Conservation (phyloP, 2,329 filamentous ascomycete species). For the Verticillium tricorpus region DNA sequence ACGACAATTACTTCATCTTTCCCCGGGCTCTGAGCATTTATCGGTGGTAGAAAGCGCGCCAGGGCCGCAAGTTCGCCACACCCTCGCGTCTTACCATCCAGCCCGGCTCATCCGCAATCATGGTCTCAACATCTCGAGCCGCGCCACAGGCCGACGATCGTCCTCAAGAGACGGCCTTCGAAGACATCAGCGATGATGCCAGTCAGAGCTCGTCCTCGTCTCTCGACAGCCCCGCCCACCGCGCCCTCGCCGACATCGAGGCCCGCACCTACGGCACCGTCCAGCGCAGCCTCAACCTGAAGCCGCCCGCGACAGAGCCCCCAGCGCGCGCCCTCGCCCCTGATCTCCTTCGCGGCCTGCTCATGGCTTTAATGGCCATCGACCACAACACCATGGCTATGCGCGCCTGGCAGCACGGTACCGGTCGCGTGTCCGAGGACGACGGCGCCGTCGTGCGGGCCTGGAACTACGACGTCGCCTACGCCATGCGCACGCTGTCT, state of each 20-base stretch:
- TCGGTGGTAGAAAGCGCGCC: no score
- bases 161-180: neutral
- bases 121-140: neutral
- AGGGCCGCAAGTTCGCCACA: no score
- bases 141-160: neutral
- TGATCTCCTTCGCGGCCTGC: conserved; percentile 37
- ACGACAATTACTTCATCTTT: neutral
- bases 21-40: neutral
- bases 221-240: neutral
- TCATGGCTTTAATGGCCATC: conserved; percentile 40
- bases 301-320: neutral
- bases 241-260: neutral
- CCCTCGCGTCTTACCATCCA: neutral
- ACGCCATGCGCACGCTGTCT: conserved; percentile 34
- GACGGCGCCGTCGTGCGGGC: conserved; percentile 27
- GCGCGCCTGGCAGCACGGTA: conserved; percentile 36
- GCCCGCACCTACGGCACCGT: neutral
- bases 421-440: conserved; percentile 25
- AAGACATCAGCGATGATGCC: neutral
- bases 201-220: neutral
- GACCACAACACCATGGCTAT: conserved; percentile 36
- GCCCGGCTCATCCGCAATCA: neutral
- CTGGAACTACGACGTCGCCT: conserved; percentile 34
- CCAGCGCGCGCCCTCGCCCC: conserved; percentile 32
- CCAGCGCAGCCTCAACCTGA: neutral